Conservation (phyloP, 2,329 filamentous ascomycete species). For the Alternaria gansuensis region DNA sequence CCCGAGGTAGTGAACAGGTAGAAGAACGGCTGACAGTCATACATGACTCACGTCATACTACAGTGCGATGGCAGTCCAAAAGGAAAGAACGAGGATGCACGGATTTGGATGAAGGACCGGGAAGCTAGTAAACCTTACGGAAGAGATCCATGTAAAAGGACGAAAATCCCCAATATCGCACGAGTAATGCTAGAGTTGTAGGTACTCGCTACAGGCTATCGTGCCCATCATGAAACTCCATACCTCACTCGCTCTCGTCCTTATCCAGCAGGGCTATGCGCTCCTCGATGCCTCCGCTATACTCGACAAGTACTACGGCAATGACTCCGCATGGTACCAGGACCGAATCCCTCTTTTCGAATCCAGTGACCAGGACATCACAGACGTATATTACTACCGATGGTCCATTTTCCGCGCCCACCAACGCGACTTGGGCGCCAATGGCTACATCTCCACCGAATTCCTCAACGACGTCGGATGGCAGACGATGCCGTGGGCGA, state of each 20-base stretch:
- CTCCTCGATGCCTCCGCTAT: slow-evolving; percentile 42
- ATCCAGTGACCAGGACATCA: slow-evolving; percentile 50
- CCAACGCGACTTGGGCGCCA: slow-evolving; percentile 55
- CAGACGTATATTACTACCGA: slow-evolving; percentile 59
- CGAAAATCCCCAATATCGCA: background rate
- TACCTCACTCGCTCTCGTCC: background rate
- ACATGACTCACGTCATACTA: background rate
- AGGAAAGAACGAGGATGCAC: background rate
- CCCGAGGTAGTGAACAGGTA: background rate
- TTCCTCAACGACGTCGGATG: slow-evolving; percentile 58
- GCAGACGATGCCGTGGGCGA: slow-evolving; percentile 55
- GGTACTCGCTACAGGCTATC: background rate
- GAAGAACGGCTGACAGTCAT: background rate
- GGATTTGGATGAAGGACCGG: background rate
- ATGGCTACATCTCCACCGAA: slow-evolving; percentile 58
- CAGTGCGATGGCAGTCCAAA: no score
- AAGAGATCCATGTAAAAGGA: background rate
- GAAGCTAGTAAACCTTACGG: background rate
- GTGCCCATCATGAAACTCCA: slow-evolving; percentile 1
- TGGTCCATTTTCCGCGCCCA: slow-evolving; percentile 58
- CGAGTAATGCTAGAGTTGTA: background rate
- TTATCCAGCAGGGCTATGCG: background rate
- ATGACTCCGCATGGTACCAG: slow-evolving; percentile 54
- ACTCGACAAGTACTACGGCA: slow-evolving; percentile 51
- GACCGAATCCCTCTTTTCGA: slow-evolving; percentile 54